Conservation (phyloP, 2,329 filamentous ascomycete genomes). For the Ceratocystis ficicola region DNA sequence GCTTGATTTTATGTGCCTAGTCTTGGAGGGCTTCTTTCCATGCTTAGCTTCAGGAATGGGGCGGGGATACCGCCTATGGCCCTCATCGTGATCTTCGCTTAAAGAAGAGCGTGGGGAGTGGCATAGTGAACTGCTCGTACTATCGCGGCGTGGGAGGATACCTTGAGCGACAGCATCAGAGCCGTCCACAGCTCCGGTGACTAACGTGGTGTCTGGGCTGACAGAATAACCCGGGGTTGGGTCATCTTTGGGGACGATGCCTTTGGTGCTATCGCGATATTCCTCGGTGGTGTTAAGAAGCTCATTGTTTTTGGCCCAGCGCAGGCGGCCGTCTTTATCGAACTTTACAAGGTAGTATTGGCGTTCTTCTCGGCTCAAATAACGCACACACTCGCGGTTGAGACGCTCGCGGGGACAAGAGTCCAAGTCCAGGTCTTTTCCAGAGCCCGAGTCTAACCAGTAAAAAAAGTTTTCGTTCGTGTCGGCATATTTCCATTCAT, state of each 20-base stretch:
- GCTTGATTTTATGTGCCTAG: slow-evolving; percentile 28
- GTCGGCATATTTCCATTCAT: slow-evolving; percentile 64
- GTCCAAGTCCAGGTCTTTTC: slow-evolving; percentile 55
- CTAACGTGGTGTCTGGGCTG: slow-evolving; percentile 25
- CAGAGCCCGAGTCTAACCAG: slow-evolving; percentile 77
- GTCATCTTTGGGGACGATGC: slow-evolving; percentile 53
- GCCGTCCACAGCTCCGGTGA: slow-evolving; percentile 8
- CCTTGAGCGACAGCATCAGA: slow-evolving; percentile 15
- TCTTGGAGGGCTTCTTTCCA: slow-evolving; percentile 15
- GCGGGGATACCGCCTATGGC: slow-evolving; percentile 15
- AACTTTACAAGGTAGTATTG: slow-evolving; percentile 69
- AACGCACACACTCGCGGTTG: slow-evolving; percentile 69
- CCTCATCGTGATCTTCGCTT: slow-evolving; percentile 41
- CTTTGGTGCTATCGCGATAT: slow-evolving; percentile 69
- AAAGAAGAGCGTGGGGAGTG: slow-evolving; percentile 21
- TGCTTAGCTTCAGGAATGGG: slow-evolving; percentile 12
- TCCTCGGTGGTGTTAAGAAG: slow-evolving; percentile 63
- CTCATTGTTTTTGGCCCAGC: slow-evolving; percentile 73
- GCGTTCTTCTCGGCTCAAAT: slow-evolving; percentile 70
- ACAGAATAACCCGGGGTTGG: slow-evolving; percentile 42
- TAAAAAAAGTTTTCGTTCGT: slow-evolving; percentile 87
- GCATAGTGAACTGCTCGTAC: slow-evolving; percentile 28
- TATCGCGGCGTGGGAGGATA: slow-evolving; percentile 23
- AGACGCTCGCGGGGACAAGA: slow-evolving; percentile 62
- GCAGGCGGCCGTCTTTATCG: slow-evolving; percentile 60